phyloP scores from a whole-genome alignment of 179 eudicot genomes.

The Corrigiola litoralis region DNA sequence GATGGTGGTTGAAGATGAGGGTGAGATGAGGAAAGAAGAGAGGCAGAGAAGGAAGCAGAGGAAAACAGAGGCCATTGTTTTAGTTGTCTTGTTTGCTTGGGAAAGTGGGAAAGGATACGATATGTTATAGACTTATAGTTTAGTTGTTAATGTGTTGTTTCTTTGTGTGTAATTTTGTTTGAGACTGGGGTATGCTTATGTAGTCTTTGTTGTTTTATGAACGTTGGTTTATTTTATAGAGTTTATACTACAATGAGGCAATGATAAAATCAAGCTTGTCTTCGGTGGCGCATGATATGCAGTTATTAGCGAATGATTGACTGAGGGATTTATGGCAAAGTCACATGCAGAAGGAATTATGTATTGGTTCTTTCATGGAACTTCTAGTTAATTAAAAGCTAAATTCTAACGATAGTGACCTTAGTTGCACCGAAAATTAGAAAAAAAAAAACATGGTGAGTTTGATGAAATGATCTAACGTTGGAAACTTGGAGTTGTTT shows the following conservation, averaged over 20 bases:
- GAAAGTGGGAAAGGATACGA: no score
- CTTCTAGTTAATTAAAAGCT: no score
- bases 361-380: no score
- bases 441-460: no score
- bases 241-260: background rate
- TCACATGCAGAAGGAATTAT: background rate
- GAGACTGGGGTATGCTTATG: background rate
- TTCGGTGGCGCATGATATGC: conserved; percentile 12
- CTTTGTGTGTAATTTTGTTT: background rate
- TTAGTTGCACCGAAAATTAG: no score
- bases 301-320: background rate
- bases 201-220: background rate
- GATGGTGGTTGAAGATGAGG: conserved; percentile 24
- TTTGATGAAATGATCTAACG: background rate
- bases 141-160: background rate
- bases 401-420: no score
- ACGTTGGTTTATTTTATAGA: background rate
- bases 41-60: conserved; percentile 21
- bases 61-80: conserved; percentile 18
- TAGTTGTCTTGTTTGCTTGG: background rate
- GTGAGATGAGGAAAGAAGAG: conserved; percentile 21
- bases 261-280: background rate
- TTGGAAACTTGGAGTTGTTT: background rate
- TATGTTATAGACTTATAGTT: no score
- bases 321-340: background rate